These are phyloP conservation scores for Aspergillus bombycis DNA, from an alignment of 2,329 filamentous ascomycete genomes.

Conservation along the genomic window DNA sequence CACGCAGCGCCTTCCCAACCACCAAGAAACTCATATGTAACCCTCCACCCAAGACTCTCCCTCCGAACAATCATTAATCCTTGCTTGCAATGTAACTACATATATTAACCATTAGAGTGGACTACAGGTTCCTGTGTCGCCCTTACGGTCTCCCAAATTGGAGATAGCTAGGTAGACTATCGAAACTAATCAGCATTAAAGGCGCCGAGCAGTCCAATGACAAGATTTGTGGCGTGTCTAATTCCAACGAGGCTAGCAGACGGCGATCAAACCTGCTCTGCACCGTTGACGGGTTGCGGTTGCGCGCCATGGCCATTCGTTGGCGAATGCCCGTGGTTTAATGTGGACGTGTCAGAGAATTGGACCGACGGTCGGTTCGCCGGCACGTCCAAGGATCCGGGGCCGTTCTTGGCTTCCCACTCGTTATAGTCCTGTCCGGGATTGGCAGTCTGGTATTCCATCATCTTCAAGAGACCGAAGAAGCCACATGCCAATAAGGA, in stretches of 20 bases:
- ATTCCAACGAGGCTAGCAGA: neutral
- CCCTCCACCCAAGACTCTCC: neutral
- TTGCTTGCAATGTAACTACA: neutral
- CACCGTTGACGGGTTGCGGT: neutral
- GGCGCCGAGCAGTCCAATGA: neutral
- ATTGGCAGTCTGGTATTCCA: slow-evolving; percentile 49
- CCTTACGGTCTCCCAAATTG: neutral
- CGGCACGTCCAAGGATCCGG: slow-evolving; percentile 24
- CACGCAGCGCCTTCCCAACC: neutral
- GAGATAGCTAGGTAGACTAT: neutral
- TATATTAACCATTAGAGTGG: neutral
- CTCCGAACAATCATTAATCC: neutral
- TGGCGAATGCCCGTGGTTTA: slow-evolving; percentile 17
- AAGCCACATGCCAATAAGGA: slow-evolving; percentile 53
- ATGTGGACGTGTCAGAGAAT: slow-evolving; percentile 19
- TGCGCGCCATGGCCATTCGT: neutral
- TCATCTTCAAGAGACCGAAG: slow-evolving; percentile 51
- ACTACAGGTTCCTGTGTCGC: neutral
- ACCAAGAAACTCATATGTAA: neutral
- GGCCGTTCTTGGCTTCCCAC: slow-evolving; percentile 31
- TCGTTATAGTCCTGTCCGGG: slow-evolving; percentile 60
- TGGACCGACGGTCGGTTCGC: slow-evolving; percentile 17
- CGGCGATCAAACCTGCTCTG: neutral
- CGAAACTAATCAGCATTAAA: too few relatives aligned
- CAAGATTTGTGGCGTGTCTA: neutral